These are phyloP conservation scores for Penicillium cinerascens DNA, from an alignment of 495 filamentous ascomycete genomes.

Conservation along the genomic window DNA sequence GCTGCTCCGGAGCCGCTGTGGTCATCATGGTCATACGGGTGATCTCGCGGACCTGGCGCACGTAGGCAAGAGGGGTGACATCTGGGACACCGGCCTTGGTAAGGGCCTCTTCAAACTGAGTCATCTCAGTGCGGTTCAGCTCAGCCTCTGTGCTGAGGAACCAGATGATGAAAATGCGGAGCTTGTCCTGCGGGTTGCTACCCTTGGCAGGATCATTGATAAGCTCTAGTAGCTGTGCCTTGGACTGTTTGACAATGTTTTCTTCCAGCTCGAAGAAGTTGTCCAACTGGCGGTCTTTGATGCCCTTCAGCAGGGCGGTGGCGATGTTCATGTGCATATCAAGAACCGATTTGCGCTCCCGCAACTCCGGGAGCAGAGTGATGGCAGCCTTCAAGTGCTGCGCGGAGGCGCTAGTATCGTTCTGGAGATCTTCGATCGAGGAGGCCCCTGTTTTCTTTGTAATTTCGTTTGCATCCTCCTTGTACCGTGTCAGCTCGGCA, in stretches of 20 bases:
- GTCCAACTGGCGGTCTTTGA: conserved; percentile 92
- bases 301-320: conserved; percentile 78
- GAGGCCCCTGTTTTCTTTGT: conserved; percentile 93
- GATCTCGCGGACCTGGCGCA: conserved; percentile 87
- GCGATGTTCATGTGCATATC: conserved; percentile 99
- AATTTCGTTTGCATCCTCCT: conserved; percentile 90
- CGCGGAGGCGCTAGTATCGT: conserved; percentile 80
- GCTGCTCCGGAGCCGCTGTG: conserved; percentile 66
- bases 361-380: conserved; percentile 83
- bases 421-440: conserved; percentile 89
- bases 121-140: conserved; percentile 74
- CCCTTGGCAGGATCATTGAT: conserved; percentile 80
- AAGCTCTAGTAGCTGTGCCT: conserved; percentile 82
- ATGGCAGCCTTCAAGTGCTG: conserved; percentile 96
- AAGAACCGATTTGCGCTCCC: conserved; percentile 83
- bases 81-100: conserved; percentile 66
- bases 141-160: conserved; percentile 93
- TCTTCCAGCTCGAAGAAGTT: conserved; percentile 97
- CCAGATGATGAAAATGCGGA: conserved; percentile 95
- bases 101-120: conserved; percentile 83
- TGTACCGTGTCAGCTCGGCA: conserved; percentile 86
- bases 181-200: conserved; percentile 79
- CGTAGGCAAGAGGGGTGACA: conserved; percentile 73
- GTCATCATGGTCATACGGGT: conserved; percentile 99
- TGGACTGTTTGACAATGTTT: conserved; percentile 87